These are phyloP conservation scores for Ajuga chamaepitys DNA, from an alignment of 257 asterid species.

Conservation along the genomic window DNA sequence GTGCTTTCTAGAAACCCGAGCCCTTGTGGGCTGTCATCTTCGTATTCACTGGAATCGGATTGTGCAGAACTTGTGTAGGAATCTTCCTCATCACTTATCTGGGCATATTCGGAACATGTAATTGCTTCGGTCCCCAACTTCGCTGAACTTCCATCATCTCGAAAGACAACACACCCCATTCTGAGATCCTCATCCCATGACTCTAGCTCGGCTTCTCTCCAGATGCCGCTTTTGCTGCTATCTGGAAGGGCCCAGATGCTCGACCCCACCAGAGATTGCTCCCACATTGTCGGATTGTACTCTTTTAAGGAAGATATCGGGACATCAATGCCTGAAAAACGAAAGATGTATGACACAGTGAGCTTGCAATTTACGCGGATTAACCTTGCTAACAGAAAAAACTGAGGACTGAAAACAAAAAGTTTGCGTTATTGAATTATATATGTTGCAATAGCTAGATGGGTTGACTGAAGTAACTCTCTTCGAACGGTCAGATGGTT, in stretches of 20 bases:
- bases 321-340: slow-evolving; percentile 52
- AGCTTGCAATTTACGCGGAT: not conserved
- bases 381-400: slow-evolving; percentile 8
- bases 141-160: slow-evolving; percentile 68
- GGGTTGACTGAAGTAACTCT: slow-evolving; percentile 1
- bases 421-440: not conserved
- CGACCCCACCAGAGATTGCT: slow-evolving; percentile 74
- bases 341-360: not conserved
- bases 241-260: slow-evolving; percentile 73
- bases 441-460: not conserved
- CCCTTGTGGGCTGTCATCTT: slow-evolving; percentile 53
- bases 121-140: slow-evolving; percentile 59
- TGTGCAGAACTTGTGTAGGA: slow-evolving; percentile 38
- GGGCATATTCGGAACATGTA: slow-evolving; percentile 54
- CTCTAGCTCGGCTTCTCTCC: slow-evolving; percentile 89
- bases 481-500: not conserved
- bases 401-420: not conserved
- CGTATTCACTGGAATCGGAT: slow-evolving; percentile 53
- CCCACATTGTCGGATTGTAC: slow-evolving; percentile 69
- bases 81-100: slow-evolving; percentile 57
- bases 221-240: slow-evolving; percentile 52
- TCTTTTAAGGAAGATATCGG: slow-evolving; percentile 66
- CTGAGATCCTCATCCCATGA: slow-evolving; percentile 73
- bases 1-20: slow-evolving; percentile 67
- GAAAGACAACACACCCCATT: slow-evolving; percentile 56